Conservation (phyloP, 2,329 filamentous ascomycete genomes). For the Arthrobotrys iridis region DNA sequence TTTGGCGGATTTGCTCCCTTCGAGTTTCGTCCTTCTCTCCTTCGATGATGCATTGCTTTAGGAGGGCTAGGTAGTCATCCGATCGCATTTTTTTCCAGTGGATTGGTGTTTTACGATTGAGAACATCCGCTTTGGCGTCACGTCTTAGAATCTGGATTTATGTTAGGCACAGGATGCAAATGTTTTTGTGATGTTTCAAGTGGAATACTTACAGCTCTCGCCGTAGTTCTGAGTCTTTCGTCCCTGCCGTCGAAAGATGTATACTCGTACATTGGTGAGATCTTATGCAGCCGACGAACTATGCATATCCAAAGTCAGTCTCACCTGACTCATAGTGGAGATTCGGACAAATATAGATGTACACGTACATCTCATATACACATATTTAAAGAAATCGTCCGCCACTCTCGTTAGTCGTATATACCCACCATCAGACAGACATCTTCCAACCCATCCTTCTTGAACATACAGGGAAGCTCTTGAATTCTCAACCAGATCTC, state of each 20-base stretch:
- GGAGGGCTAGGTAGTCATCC: background rate
- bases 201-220: background rate
- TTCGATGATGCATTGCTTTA: background rate
- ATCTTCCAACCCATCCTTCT: background rate
- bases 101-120: conserved; percentile 16
- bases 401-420: background rate
- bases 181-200: background rate
- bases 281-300: conserved; percentile 20
- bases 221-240: background rate
- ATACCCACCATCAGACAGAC: conserved; percentile 1
- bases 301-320: background rate
- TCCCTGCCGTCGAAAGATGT: background rate
- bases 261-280: conserved; percentile 16
- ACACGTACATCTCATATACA: conserved; percentile 19
- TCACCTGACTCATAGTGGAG: background rate
- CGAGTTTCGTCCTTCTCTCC: background rate
- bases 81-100: conserved; percentile 7
- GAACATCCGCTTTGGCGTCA: conserved; percentile 3
- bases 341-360: background rate
- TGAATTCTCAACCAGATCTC: background rate
- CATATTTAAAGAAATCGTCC: conserved; percentile 8
- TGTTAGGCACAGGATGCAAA: background rate
- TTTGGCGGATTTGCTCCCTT: background rate
- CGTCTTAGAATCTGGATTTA: background rate
- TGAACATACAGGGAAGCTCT: background rate